Evolutionary conservation across 805 yeast genomes (phyloP).

Genomic region (Starmera dryadoides): DNA sequence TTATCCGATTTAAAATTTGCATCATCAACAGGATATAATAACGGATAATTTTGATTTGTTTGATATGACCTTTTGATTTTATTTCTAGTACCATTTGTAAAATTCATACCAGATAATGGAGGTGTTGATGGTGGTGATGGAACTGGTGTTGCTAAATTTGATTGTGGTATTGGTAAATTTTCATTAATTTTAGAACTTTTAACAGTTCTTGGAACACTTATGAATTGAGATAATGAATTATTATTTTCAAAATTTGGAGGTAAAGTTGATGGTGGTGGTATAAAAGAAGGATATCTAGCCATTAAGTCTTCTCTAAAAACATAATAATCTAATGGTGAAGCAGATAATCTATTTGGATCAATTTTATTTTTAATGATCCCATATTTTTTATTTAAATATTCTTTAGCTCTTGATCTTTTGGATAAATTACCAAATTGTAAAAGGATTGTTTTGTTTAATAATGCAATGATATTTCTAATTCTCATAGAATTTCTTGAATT

Average conservation of each 20-base stretch:
- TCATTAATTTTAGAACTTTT: slow-evolving; percentile 35
- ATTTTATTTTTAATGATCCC: slow-evolving; percentile 19
- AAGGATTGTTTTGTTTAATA: slow-evolving; percentile 46
- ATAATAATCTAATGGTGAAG: slow-evolving; percentile 82
- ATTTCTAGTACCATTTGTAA: slow-evolving; percentile 19
- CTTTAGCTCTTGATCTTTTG: slow-evolving; percentile 35
- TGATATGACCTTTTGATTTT: slow-evolving; percentile 52
- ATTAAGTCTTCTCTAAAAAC: slow-evolving; percentile 69
- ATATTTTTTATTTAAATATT: slow-evolving; percentile 36
- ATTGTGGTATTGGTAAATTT: slow-evolving; percentile 42
- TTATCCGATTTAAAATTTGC: too few relatives aligned
- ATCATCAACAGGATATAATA: slow-evolving; percentile 47
- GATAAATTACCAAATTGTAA: slow-evolving; percentile 56
- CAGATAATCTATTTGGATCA: slow-evolving; percentile 30
- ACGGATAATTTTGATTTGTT: slow-evolving; percentile 60
- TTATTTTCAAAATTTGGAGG: slow-evolving; percentile 41
- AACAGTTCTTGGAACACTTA: slow-evolving; percentile 51
- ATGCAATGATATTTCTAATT: slow-evolving; percentile 46
- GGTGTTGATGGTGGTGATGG: slow-evolving; percentile 75
- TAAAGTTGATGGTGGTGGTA: slow-evolving; percentile 41
- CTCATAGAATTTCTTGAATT: slow-evolving; percentile 33
- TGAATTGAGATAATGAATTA: slow-evolving; percentile 50
- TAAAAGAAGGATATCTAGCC: slow-evolving; percentile 68
- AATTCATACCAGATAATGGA: slow-evolving; percentile 15
- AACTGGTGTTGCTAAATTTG: slow-evolving; percentile 81